Evolutionary conservation across 2,329 filamentous ascomycete species (phyloP).

Genomic region (Alternaria atra): DNA sequence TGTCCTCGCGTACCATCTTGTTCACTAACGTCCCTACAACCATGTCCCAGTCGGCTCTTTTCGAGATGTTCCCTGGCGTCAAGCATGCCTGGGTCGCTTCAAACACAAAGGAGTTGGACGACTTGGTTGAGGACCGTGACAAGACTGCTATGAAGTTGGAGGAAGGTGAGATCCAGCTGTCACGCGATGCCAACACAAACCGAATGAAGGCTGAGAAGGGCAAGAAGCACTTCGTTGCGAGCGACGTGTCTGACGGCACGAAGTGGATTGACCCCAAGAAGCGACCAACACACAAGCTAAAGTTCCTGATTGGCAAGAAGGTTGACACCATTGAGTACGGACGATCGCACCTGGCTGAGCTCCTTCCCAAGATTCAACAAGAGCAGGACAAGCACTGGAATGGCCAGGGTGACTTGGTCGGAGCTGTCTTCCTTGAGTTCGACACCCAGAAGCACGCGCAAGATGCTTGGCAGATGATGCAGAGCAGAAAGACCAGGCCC

Average conservation of each 20-base stretch:
- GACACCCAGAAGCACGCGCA: conserved; percentile 83
- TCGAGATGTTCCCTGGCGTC: conserved; percentile 52
- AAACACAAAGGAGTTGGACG: conserved; percentile 55
- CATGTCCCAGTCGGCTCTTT: conserved; percentile 51
- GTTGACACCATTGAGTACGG: conserved; percentile 85
- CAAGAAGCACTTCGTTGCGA: conserved; percentile 55
- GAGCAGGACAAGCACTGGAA: conserved; percentile 73
- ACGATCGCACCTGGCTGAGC: conserved; percentile 74
- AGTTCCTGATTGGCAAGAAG: conserved; percentile 54
- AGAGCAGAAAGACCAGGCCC: conserved; percentile 46
- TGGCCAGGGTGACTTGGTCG: conserved; percentile 72
- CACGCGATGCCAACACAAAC: conserved; percentile 67
- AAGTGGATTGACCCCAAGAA: conserved; percentile 54
- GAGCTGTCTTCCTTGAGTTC: conserved; percentile 90
- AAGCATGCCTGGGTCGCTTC: conserved; percentile 58
- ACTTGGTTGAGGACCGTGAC: conserved; percentile 56
- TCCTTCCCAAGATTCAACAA: conserved; percentile 74
- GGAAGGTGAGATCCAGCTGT: conserved; percentile 55
- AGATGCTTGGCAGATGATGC: conserved; percentile 76
- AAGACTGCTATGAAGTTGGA: conserved; percentile 56
- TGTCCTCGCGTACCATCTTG: conserved; percentile 59
- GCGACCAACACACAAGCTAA: conserved; percentile 52
- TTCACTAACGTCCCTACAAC: conserved; percentile 58
- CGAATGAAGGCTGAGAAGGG: conserved; percentile 70
- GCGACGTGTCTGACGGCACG: conserved; percentile 54